A percentile compares a stretch with the other conserved stretches of the same genome.
phyloP scores from a whole-genome alignment of 1,284 basidiomycete genomes.

The Mycena sp. region DNA sequence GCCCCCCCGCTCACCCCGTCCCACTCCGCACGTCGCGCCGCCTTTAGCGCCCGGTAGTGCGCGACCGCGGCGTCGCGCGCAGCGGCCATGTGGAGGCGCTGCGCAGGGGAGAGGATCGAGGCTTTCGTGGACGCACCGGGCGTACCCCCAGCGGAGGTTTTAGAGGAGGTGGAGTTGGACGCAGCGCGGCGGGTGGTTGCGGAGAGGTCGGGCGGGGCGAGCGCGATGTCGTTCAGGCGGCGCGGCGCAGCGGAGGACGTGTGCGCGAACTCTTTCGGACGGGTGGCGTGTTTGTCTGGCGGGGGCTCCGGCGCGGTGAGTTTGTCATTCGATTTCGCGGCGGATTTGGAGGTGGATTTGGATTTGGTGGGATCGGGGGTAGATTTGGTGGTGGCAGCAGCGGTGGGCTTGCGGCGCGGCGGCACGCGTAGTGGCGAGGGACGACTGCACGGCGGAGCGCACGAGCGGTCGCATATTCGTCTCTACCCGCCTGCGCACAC shows the following conservation, averaged over 20 bases:
- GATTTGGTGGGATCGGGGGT: not conserved
- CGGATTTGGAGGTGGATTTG: not conserved
- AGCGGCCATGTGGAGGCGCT: too few relatives aligned
- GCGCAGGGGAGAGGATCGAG: too few relatives aligned
- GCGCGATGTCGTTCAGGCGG: conserved; percentile 75
- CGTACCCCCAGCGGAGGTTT: too few relatives aligned
- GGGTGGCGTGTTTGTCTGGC: conserved; percentile 35
- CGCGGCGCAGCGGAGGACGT: conserved; percentile 65
- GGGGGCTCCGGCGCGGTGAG: conserved; percentile 12
- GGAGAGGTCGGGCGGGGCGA: conserved; percentile 67
- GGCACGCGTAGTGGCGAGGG: conserved; percentile 57
- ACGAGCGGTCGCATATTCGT: conserved; percentile 71
- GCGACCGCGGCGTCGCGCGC: too few relatives aligned
- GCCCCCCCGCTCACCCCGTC: too few relatives aligned
- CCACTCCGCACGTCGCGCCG: too few relatives aligned
- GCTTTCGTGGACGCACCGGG: too few relatives aligned
- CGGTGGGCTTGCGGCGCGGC: conserved; percentile 31
- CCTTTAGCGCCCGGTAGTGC: too few relatives aligned
- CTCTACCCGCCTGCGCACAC: conserved; percentile 68
- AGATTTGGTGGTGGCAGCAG: conserved; percentile 23
- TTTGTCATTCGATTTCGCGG: conserved; percentile 5
- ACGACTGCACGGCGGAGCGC: conserved; percentile 65
- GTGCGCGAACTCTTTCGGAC: too few relatives aligned
- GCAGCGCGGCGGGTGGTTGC: too few relatives aligned
- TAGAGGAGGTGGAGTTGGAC: too few relatives aligned